Percentiles rank a stretch among this genome's conserved stretches.
Evolutionary conservation across 768 basidiomycete species (phyloP).

Genomic region (Dendrothele bispora): DNA sequence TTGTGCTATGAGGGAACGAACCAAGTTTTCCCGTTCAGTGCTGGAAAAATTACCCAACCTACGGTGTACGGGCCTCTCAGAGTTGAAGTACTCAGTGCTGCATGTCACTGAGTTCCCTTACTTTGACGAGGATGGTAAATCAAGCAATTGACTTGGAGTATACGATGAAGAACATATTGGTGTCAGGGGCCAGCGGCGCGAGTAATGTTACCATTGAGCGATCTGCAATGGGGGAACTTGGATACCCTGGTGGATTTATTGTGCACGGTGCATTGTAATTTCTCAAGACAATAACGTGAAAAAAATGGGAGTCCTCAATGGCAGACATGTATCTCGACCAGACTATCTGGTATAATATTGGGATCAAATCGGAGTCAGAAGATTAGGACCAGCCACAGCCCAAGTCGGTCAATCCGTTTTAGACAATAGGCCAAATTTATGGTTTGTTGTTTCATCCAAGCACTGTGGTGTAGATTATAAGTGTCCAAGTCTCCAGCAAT

Average conservation of each 20-base stretch:
- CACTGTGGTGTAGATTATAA: too few relatives aligned
- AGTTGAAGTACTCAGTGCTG: not conserved
- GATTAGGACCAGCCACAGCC: constrained; percentile 53
- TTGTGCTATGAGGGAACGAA: constrained; percentile 68
- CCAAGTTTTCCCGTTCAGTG: constrained; percentile 49
- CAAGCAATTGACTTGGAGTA: constrained; percentile 47
- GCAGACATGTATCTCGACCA: constrained; percentile 53
- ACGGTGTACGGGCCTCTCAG: constrained; percentile 26
- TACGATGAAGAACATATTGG: constrained; percentile 48
- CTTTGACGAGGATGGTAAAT: constrained; percentile 56
- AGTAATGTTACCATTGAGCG: constrained; percentile 58
- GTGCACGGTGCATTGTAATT: constrained; percentile 47
- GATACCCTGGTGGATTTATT: too few relatives aligned
- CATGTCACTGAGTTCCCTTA: constrained; percentile 28
- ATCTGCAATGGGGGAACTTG: too few relatives aligned
- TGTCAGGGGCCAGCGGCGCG: constrained; percentile 45
- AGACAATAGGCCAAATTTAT: too few relatives aligned
- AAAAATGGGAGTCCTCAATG: constrained; percentile 47
- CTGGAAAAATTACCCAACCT: constrained; percentile 60
- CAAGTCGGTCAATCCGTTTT: constrained; percentile 34
- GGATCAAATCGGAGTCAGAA: constrained; percentile 64
- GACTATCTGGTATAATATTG: constrained; percentile 52
- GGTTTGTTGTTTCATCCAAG: too few relatives aligned
- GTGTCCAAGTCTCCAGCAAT: too few relatives aligned
- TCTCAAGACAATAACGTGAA: constrained; percentile 47